Percentiles rank a stretch among this genome's conserved stretches.
phyloP scores from a whole-genome alignment of 257 asterid genomes.

The Nicotiana undulata region DNA sequence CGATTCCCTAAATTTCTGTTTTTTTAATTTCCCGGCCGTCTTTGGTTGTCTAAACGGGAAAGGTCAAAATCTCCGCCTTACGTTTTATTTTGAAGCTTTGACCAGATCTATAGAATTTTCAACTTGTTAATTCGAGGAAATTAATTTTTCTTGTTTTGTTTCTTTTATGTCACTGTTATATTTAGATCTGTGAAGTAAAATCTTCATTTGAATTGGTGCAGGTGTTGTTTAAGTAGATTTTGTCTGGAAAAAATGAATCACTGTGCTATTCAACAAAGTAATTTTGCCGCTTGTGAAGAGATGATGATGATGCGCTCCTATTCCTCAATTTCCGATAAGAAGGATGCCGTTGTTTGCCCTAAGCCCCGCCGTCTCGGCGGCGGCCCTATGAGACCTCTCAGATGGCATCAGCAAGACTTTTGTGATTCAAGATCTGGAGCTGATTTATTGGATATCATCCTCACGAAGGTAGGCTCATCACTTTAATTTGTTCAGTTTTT shows the following conservation, averaged over 20 bases:
- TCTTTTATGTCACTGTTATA: neutral
- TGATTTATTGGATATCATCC: conserved; percentile 77
- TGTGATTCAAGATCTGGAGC: conserved; percentile 76
- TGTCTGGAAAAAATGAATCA: conserved; percentile 42
- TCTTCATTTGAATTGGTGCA: neutral
- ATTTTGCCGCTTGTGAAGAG: conserved; percentile 55
- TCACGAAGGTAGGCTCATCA: conserved; percentile 39
- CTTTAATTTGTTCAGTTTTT: neutral
- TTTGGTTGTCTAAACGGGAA: neutral
- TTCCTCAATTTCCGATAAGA: conserved; percentile 35
- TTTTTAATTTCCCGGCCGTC: neutral
- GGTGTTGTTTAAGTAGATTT: neutral
- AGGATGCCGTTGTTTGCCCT: conserved; percentile 74
- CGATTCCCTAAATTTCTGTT: neutral
- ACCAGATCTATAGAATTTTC: neutral
- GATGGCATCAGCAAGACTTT: conserved; percentile 84
- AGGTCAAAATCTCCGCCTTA: neutral
- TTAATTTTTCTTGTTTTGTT: neutral
- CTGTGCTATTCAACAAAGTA: conserved; percentile 46
- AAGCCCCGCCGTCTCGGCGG: conserved; percentile 54
- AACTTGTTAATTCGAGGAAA: neutral
- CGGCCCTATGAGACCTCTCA: conserved; percentile 40
- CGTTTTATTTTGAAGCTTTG: neutral
- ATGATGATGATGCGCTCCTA: conserved; percentile 33
- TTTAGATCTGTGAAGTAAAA: neutral